Base-by-base conservation (phyloP, 2,329 filamentous ascomycete genomes). In the Fusarium gaditjirri region DNA sequence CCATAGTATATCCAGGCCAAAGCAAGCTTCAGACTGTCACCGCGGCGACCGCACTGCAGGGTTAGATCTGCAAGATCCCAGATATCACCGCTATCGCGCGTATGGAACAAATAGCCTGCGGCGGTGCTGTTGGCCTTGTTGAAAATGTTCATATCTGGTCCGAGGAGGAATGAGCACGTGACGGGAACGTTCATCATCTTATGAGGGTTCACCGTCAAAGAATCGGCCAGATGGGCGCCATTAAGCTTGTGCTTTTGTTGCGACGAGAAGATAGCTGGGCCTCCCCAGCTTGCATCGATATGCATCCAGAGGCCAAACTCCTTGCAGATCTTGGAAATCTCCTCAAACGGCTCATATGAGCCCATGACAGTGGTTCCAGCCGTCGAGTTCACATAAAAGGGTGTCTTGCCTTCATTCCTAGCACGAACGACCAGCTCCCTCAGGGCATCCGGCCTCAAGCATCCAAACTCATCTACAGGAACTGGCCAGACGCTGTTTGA, bases 171-270 rank as follows among this genome's bases (percentile, higher is more conserved):
- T 1, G 92, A 95, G 83, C 95, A 98, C 0, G 95, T 97, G 43
- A 97, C 84, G 0, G 96, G 95, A 6, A 94, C 93, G 65, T 94
- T 94, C 79, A 98, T 88, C 96, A 98, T 98, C 84, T 98, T 98
- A 84, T 99, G 96, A 63, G 96, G 95, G 81, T 97, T 98, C 60
- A 97, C 89, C 4, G 94, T 94, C 42, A 98, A 85, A 19, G 91
- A 94, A 81, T 98, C 88, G 14, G 95, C 96, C 43, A 92, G 86
- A 47, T 94, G 87, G 5, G 88, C 85, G 19, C 95, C 95, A 2
- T 84, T 80, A 14, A 98, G 84, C 78, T 94, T 93, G 70, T 80
- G 78, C 49, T 84, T 84, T 46, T 93, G 91, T 63, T 83, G 83
- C n/a, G 86, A 76, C 1, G 90, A 93, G 83, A 98, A 98, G 72